Conservation (phyloP, 768 basidiomycete species). For the Exsudoporus frostii region DNA sequence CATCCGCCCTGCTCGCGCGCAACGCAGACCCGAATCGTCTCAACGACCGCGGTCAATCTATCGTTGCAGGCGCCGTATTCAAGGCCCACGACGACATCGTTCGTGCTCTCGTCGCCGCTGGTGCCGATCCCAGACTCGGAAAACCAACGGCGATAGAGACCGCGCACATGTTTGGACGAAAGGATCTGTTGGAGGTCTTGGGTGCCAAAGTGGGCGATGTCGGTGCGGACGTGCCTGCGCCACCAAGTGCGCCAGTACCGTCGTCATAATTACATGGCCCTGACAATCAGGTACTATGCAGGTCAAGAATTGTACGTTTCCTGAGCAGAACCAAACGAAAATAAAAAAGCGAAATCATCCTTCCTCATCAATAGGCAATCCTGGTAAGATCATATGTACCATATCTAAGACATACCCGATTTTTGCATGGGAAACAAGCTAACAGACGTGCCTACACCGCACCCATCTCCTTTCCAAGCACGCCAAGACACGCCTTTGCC, state of each 20-base stretch:
- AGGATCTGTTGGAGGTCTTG: constrained; percentile 51
- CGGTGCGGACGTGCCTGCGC: constrained; percentile 30
- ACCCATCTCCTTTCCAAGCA: constrained; percentile 76
- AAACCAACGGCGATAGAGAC: constrained; percentile 66
- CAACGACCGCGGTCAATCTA: constrained; percentile 71
- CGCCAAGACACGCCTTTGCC: constrained; percentile 63
- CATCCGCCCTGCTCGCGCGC: constrained; percentile 49
- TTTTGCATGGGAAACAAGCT: not conserved
- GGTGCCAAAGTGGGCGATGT: constrained; percentile 58
- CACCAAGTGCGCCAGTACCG: constrained; percentile 11
- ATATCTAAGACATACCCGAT: not conserved
- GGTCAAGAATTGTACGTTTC: not conserved
- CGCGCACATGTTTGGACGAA: constrained; percentile 64
- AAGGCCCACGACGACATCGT: constrained; percentile 67
- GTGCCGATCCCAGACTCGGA: constrained; percentile 65
- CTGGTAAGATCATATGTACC: not conserved
- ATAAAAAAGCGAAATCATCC: not conserved
- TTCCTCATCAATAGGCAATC: not conserved
- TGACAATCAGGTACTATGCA: not conserved
- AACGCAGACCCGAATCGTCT: constrained; percentile 64
- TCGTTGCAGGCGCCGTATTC: constrained; percentile 76
- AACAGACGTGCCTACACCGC: constrained; percentile 19
- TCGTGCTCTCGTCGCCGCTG: constrained; percentile 43
- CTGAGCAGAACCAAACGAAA: not conserved
- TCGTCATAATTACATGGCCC: not conserved